Evolutionary conservation across 2,329 filamentous ascomycete genomes (phyloP).

Genomic region (Sphaerulina vaccinii): DNA sequence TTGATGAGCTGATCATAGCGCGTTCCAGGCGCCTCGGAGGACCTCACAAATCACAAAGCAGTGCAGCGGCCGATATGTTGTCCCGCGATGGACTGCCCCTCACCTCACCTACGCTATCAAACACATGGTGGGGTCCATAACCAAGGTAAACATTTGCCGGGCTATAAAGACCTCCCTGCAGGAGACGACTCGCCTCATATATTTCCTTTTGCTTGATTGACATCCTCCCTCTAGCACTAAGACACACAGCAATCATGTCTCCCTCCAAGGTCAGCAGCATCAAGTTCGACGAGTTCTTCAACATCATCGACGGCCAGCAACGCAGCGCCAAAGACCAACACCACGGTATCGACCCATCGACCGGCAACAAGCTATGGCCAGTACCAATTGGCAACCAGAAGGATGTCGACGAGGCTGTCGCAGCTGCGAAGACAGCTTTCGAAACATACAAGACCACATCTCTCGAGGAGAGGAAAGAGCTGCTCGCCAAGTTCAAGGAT

Average conservation of each 20-base stretch:
- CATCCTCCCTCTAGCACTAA: background rate
- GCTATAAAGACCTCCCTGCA: no score
- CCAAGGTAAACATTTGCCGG: no score
- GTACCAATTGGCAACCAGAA: constrained; percentile 40
- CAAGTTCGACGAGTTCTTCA: constrained; percentile 41
- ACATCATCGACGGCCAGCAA: constrained; percentile 41
- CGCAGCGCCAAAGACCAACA: constrained; percentile 35
- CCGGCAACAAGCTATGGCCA: constrained; percentile 39
- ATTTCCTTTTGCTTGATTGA: background rate
- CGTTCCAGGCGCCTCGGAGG: no score
- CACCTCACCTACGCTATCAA: no score
- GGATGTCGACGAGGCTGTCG: constrained; percentile 42
- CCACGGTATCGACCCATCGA: constrained; percentile 38
- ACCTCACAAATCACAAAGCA: no score
- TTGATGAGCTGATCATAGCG: no score
- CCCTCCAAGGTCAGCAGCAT: constrained; percentile 44
- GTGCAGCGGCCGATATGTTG: no score
- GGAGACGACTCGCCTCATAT: no score
- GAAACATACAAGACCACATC: constrained; percentile 36
- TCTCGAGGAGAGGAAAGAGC: constrained; percentile 40
- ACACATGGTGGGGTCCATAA: no score
- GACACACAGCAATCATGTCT: constrained; percentile 41
- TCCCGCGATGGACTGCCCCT: no score
- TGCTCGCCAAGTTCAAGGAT: constrained; percentile 37
- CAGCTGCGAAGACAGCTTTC: constrained; percentile 39